Evolutionary conservation across 169 alveolate species (phyloP), one percentile per base, ranked within the genome.

Genomic region (Plasmodium fragile): DNA sequence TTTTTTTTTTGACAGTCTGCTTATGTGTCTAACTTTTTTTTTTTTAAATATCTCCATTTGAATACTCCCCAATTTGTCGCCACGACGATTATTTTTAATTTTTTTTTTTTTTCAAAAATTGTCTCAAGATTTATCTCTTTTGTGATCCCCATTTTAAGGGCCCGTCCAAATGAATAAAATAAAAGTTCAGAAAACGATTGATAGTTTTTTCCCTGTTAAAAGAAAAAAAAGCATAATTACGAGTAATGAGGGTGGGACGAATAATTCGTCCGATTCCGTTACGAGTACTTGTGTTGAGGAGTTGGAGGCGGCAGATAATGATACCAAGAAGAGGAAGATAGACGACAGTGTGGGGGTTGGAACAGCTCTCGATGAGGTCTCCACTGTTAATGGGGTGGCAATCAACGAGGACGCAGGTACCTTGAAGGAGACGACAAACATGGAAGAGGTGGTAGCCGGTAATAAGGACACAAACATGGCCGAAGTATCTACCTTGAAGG

Each of bases 181-280:
- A 65, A 89, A 78, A 53, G 82, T 79, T 34, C 94, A 89, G 43
- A 89, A 89, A 78, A 89, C 89, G 28, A 89, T 89, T 65, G 94
- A 89, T 16, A 36, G 25, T n/a, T 89, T 89, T 89, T 89, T 89
- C 65, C 41, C 7, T n/a, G 22, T 65, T 39, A 89, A 89, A 79
- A 65, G 83, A 13, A 85, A 85, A 85, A 77, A 36, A 22, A 77
- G 87, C 80, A 36, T 30, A 32, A 89, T 16, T 41, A 41, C 36
- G 41, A 55, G 30, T 72, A 53, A 13, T 32, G 83, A n/a, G 49
- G 52, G 18, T 25, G 81, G n/a, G 22, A 53, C 32, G 45, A 32
- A 80, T 13, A 65, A 55, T n/a, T 70, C 80, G 16, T 39, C 10
- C 34, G 94, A 72, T n/a, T 28, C 80, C 41, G 25, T 28, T 16